Base-by-base conservation (phyloP, 2,329 filamentous ascomycete species). In the Fusarium chaquense region DNA sequence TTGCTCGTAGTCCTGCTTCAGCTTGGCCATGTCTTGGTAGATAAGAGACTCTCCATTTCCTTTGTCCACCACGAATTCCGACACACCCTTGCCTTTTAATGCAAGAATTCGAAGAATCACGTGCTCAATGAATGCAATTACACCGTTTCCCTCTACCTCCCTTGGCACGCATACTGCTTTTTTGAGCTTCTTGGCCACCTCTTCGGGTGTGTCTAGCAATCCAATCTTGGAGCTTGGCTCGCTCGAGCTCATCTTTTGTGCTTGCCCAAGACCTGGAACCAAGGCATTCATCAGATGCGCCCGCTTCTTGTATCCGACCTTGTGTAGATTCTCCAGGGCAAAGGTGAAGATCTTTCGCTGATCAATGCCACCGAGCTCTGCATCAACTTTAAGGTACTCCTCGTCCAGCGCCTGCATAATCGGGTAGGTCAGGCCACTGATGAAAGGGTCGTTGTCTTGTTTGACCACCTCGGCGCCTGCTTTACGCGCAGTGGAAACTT, bases 211-310 rank as follows among this genome's bases (percentile, higher is more conserved):
- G 1, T 58, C 28, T 0, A 64, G 20, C 0, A 63, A 2, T 0
- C 41, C 54, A 0, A 64, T 58, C 33, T 58, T 64, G 3, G 58
- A 63, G 12, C 4, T 50, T 1, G 33, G 58, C 0, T 58, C 38
- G 16, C 50, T 64, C 2, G 51, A 64, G 20, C 50, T 63, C 38
- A 64, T 63, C 22, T 64, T 63, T n/a, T 58, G 22, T 1, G 44
- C 22, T 3, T 46, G 32, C 2, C 50, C 51, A 1, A 64, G 44
- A 11, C 58, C 58, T 0, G 50, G 58, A 0, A 58, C 33, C 4
- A 64, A 43, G 9, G 32, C 0, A 8, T 64, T 64, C 50, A 64
- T 57, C 1, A 63, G 13, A 3, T 64, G n/a, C 0, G 58, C 50
- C 2, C 58, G 26, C 1, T 41, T 26, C 24, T 10, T 63, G 22